phyloP scores from a whole-genome alignment of 2,329 filamentous ascomycete genomes.

The Nigrograna mackinnonii region DNA sequence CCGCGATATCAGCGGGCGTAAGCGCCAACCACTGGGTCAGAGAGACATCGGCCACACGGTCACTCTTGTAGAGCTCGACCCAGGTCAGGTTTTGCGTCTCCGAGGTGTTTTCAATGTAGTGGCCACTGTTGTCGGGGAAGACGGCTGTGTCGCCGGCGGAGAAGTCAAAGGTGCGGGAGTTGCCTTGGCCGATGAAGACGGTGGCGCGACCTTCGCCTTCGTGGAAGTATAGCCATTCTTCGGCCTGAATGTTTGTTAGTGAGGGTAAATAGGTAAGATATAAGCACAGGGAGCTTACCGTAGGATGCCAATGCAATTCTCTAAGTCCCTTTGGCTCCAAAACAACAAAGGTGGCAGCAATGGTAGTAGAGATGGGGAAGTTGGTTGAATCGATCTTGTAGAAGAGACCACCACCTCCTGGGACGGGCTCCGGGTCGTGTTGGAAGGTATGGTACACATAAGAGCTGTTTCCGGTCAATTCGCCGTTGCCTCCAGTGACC shows the following conservation, averaged over 20 bases:
- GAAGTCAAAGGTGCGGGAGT: constrained; percentile 70
- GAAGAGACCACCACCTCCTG: constrained; percentile 65
- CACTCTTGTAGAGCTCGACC: constrained; percentile 72
- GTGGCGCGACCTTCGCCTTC: constrained; percentile 64
- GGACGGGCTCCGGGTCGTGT: constrained; percentile 59
- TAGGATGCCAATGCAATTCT: constrained; percentile 73
- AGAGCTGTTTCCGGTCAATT: constrained; percentile 60
- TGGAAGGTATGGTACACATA: constrained; percentile 65
- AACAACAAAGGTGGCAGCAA: constrained; percentile 67
- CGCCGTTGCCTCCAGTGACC: constrained; percentile 53
- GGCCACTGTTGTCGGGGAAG: constrained; percentile 68
- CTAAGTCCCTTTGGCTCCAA: constrained; percentile 66
- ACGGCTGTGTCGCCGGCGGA: constrained; percentile 68
- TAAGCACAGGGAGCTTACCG: constrained; percentile 47
- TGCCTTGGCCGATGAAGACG: constrained; percentile 64
- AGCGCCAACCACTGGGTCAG: constrained; percentile 71
- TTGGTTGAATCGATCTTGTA: constrained; percentile 69
- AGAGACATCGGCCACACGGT: constrained; percentile 68
- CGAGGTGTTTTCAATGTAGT: constrained; percentile 72
- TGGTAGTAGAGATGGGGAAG: constrained; percentile 67
- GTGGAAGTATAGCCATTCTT: constrained; percentile 75
- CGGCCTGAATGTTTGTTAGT: constrained; percentile 48
- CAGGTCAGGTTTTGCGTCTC: constrained; percentile 66
- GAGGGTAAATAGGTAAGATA: neutral
- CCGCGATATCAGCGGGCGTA: constrained; percentile 66